phyloP scores from a whole-genome alignment of 2,329 filamentous ascomycete species.

The Aspergillus oerlinghausenensis region DNA sequence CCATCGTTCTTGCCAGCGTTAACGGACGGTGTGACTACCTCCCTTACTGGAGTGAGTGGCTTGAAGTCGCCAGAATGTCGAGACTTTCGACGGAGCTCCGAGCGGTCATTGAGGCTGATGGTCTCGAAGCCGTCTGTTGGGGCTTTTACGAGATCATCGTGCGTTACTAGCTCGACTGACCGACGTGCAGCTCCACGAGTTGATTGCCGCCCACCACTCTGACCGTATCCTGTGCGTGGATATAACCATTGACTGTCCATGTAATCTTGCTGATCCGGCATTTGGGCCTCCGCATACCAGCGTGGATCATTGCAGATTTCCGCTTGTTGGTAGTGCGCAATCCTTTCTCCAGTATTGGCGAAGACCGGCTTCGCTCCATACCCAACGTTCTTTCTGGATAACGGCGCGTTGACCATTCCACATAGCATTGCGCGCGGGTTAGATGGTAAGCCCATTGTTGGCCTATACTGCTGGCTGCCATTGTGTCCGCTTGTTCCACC shows the following conservation, averaged over 20 bases:
- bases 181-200: conserved; percentile 10
- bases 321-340: conserved; percentile 5
- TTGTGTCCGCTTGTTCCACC: conserved; percentile 1
- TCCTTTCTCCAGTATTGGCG: conserved; percentile 6
- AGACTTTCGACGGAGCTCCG: conserved; percentile 14
- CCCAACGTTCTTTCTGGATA: conserved; percentile 3
- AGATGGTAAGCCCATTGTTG: conserved; percentile 27
- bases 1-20: conserved; percentile 5
- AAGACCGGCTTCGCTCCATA: conserved; percentile 12
- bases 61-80: conserved; percentile 16
- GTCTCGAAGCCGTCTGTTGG: conserved; percentile 22
- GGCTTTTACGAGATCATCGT: conserved; percentile 3
- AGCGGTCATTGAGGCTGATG: conserved; percentile 22
- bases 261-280: conserved; percentile 12
- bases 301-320: conserved; percentile 4
- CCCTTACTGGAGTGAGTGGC: conserved; percentile 21
- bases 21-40: conserved; percentile 15
- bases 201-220: conserved; percentile 8
- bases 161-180: conserved; percentile 5
- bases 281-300: not conserved
- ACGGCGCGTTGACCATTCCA: conserved; percentile 18
- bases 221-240: conserved; percentile 4
- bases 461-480: conserved; percentile 4
- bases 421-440: conserved; percentile 34
- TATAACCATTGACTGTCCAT: conserved; percentile 12